A percentile compares a stretch with the other conserved stretches of the same genome.
phyloP scores from a whole-genome alignment of 129 eudicot genomes.

The Lactuca saligna region DNA sequence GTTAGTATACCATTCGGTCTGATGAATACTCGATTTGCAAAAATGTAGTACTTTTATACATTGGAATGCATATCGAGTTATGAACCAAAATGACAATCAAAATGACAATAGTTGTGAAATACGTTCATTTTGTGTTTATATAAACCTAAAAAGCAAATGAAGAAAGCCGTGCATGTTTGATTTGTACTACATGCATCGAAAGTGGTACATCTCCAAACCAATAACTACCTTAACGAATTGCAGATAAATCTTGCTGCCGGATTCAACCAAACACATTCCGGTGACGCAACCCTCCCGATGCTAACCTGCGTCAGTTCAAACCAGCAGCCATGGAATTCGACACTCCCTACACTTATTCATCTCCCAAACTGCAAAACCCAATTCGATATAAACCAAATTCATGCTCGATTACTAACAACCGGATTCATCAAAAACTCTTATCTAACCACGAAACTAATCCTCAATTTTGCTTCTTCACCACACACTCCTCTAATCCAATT shows the following conservation, averaged over 20 bases:
- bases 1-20: too few relatives aligned
- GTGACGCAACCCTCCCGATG: slow-evolving; percentile 31
- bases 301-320: slow-evolving; percentile 34
- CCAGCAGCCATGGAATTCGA: slow-evolving; percentile 67
- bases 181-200: slow-evolving; percentile 4
- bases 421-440: slow-evolving; percentile 46
- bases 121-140: too few relatives aligned
- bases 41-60: too few relatives aligned
- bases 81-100: too few relatives aligned
- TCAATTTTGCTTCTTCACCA: slow-evolving; percentile 44
- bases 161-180: neutral
- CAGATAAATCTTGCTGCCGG: slow-evolving; percentile 20
- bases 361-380: slow-evolving; percentile 62
- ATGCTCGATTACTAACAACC: slow-evolving; percentile 60
- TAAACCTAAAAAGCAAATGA: neutral
- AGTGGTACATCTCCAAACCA: slow-evolving; percentile 15
- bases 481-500: slow-evolving; percentile 52
- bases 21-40: too few relatives aligned
- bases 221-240: slow-evolving; percentile 33
- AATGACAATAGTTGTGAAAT: too few relatives aligned
- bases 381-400: slow-evolving; percentile 58
- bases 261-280: slow-evolving; percentile 4
- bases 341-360: slow-evolving; percentile 42
- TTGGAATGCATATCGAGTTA: too few relatives aligned
- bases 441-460: slow-evolving; percentile 52